Base-by-base conservation (phyloP, 108 stramenopile species). In the Cyclotella kingstonii region DNA sequence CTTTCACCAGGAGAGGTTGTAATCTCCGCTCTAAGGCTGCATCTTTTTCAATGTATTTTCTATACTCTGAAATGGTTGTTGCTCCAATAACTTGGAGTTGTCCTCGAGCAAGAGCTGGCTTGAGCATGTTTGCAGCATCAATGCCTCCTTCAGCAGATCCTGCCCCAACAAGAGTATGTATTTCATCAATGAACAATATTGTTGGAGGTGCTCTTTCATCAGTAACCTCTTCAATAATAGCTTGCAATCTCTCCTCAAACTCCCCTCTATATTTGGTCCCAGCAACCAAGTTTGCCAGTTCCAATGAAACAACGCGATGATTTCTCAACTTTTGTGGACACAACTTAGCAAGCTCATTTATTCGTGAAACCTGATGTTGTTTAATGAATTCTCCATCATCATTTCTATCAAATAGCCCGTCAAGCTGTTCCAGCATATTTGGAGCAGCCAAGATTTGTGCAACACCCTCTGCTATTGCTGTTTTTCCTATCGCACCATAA, bases 41-140 rank as follows among this genome's bases (percentile, higher is more conserved):
- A 79, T 96, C 95, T 66, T 94, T 94, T 71, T 92, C 92, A 51
- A 96, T 92, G 78, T 92, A 86, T 66, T 91, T 86, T 1, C 91
- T 75, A 72, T 96, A 94, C 73, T 96, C 95, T 7, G 83, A 54
- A 44, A 92, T 79, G 15, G 95, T 96, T 9, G 95, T 96, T 18
- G 95, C 95, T 8, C 92, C 95, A 48, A 96, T 91, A 39, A 91
- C 68, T 63, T 90, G 85, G 8, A 96, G 60, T 56, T 87, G 76
- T 0, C 90, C 87, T 15, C 95, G 67, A 8, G 92, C 83, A 52
- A 96, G 68, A 15, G 89, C 91, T 0, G 95, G 95, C 73, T 96
- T 96, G 29, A 96, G 77, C 61, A 96, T 80, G 66, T 96, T 93
- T 25, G 87, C 91, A 5, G 92, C 95, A 79, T 96, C 92, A 70